Percentiles rank a stretch among this genome's conserved stretches.
phyloP scores from a whole-genome alignment of 768 basidiomycete species.

The Rhodotorula kratochvilovae region DNA sequence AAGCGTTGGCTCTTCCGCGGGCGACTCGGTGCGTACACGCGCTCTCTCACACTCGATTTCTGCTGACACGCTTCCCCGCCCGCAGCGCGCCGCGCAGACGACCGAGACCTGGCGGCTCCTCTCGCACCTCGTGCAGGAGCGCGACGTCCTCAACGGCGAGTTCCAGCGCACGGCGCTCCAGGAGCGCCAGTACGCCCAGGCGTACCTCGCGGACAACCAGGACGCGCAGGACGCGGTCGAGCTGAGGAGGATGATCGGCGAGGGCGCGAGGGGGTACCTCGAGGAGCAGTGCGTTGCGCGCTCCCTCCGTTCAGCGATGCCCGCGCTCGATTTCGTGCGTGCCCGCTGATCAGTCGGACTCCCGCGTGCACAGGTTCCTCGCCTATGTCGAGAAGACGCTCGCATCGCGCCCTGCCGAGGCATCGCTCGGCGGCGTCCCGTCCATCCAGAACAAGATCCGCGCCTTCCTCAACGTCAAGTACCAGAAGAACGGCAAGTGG shows the following conservation, averaged over 20 bases:
- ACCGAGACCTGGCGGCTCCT: constrained; percentile 48
- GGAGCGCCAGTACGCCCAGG: constrained; percentile 75
- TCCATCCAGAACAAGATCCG: constrained; percentile 82
- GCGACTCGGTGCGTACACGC: constrained; percentile 17
- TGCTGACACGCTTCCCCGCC: neutral
- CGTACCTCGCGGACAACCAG: constrained; percentile 60
- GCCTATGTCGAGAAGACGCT: constrained; percentile 67
- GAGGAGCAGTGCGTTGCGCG: constrained; percentile 64
- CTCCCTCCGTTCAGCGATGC: neutral
- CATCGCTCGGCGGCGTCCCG: constrained; percentile 83
- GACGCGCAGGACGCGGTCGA: constrained; percentile 60
- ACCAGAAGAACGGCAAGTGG: constrained; percentile 76
- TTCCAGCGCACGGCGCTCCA: constrained; percentile 57
- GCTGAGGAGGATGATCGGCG: constrained; percentile 68
- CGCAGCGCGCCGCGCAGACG: constrained; percentile 46
- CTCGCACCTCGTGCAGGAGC: constrained; percentile 47
- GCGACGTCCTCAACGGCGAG: constrained; percentile 45
- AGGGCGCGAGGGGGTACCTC: constrained; percentile 71
- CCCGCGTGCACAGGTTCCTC: constrained; percentile 47
- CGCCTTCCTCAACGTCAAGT: constrained; percentile 75
- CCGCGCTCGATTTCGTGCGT: neutral
- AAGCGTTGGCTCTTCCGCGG: constrained; percentile 14
- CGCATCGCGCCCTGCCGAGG: constrained; percentile 74
- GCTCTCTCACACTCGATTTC: too few relatives aligned
- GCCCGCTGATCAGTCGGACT: too few relatives aligned